Evolutionary conservation across 2,329 filamentous ascomycete genomes (phyloP), one percentile per base, ranked within the genome.

Genomic region (Cytospora mali): DNA sequence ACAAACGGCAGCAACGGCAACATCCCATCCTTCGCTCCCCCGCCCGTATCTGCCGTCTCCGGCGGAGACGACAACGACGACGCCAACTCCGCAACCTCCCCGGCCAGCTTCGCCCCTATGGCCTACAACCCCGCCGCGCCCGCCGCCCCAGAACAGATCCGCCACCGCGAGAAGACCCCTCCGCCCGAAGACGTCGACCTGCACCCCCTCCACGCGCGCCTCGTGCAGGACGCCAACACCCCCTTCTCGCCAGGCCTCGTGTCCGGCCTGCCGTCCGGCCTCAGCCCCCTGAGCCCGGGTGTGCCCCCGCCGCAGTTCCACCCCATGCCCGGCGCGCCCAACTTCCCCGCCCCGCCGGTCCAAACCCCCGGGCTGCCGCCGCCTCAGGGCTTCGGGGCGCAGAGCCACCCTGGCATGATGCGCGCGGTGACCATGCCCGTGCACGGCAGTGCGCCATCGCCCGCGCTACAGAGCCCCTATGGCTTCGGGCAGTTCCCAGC

Each of bases 51-150:
- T 1, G 73, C 74, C 57, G 69, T 72, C 27, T 66, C 66, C n/a
- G 62, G 70, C 65, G 66, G 69, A 31, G 33, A 69, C 55, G 62
- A 73, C 70, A 67, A 75, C 74, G 51, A 75, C 72, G 63, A 58
- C 46, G 29, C 63, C 33, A 56, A 59, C 35, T 55, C 59, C 2
- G 50, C 62, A 42, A 35, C 55, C 4, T 60, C 63, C 2, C 74
- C 79, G n/a, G 69, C 77, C 35, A 80, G 70, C 69, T 88, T 87
- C 68, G 80, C 76, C 9, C 88, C 88, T 0, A 86, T 91, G 77
- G 84, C 89, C 2, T 93, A 93, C 72, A 93, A 93, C 71, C 91
- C 91, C 3, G 90, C 91, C 0, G 90, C 90, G 1, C 91, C 91
- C 5, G 82, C 89, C 0, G 89, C 89, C 0, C 89, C 90, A 0